phyloP scores from a whole-genome alignment of 2,329 filamentous ascomycete genomes.

The Claviceps capensis region DNA sequence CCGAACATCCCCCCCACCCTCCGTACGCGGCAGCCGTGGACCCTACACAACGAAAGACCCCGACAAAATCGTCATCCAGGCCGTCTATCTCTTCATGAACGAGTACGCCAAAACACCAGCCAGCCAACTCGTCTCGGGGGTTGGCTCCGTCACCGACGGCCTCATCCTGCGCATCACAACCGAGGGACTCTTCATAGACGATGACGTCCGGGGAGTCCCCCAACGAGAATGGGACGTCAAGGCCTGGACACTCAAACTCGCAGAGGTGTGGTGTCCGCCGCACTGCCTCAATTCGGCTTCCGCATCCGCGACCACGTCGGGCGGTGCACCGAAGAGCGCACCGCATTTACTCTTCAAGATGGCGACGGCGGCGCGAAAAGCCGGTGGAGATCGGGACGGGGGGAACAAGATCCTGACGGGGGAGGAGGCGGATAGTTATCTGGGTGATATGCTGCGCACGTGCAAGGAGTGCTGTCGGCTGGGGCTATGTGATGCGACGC shows the following conservation, averaged over 20 bases:
- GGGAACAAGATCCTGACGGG: conserved; percentile 37
- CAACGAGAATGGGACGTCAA: conserved; percentile 98
- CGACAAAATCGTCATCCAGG: conserved; percentile 90
- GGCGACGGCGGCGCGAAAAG: conserved; percentile 30
- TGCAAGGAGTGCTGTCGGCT: conserved; percentile 52
- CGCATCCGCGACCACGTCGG: conserved; percentile 25
- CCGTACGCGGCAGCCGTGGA: conserved; percentile 56
- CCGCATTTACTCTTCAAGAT: conserved; percentile 35
- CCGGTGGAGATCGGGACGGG: conserved; percentile 28
- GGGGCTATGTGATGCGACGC: conserved; percentile 32
- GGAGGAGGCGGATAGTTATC: conserved; percentile 53
- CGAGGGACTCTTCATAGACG: conserved; percentile 92
- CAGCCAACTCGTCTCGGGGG: conserved; percentile 77
- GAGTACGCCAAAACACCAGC: conserved; percentile 76
- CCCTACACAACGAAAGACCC: conserved; percentile 82
- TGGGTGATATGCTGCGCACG: conserved; percentile 46
- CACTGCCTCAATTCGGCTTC: conserved; percentile 37
- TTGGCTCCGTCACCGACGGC: conserved; percentile 78
- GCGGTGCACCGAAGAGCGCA: conserved; percentile 20
- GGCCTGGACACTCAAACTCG: conserved; percentile 87
- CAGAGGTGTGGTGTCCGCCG: conserved; percentile 74
- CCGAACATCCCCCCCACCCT: conserved; percentile 70
- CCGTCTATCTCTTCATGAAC: conserved; percentile 86
- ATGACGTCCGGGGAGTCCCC: conserved; percentile 80
- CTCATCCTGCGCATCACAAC: conserved; percentile 84